Evolutionary conservation across 345 rosid genomes (phyloP), one percentile per base, ranked within the genome.

Genomic region (Arabidopsis suecica): DNA sequence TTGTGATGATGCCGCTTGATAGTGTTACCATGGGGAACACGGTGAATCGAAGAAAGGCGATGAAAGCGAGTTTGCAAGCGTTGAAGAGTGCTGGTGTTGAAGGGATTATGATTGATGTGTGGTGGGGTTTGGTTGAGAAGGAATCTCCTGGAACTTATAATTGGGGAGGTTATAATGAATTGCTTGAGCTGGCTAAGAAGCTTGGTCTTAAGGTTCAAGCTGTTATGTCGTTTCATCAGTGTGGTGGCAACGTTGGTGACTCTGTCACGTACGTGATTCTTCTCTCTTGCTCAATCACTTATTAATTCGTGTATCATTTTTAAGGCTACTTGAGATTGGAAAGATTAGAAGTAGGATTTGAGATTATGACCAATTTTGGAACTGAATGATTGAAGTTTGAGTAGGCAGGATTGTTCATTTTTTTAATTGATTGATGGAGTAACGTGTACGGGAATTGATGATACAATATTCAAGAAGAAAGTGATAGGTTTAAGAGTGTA

Each of bases 41-140:
- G 45, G 85, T 95, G 79, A 92, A 90, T 37, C 74, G 99, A 82
- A 82, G 82, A 81, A 95, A 95, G 78, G 99, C 97, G 69, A 89
- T 92, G 99, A 89, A 85, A 80, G 99, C 88, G 59, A 95, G 99
- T 74, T 74, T 95, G 40, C 90, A 86, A 78, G 99, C 99, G 81
- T 70, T 95, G 89, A 92, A 89, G 81, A 89, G 96, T 78, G 97
- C 97, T 13, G 97, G 99, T 23, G 99, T 90, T 60, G 96, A 92
- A 60, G 99, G 99, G 48, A 76, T 95, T 6, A 95, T 95, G 99
- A 85, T 95, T 61, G 99, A 95, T 69, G 99, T 95, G 40, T 95
- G 99, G 99, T 95, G 99, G 99, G 99, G 99, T 18, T 82, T 95
- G 80, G 99, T 95, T 72, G 99, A 95, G 89, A 88, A 86, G 48